A percentile compares a stretch with the other conserved stretches of the same genome.
Evolutionary conservation across 2,329 filamentous ascomycete genomes (phyloP).

Genomic region (Hymenoscyphus salicellus): DNA sequence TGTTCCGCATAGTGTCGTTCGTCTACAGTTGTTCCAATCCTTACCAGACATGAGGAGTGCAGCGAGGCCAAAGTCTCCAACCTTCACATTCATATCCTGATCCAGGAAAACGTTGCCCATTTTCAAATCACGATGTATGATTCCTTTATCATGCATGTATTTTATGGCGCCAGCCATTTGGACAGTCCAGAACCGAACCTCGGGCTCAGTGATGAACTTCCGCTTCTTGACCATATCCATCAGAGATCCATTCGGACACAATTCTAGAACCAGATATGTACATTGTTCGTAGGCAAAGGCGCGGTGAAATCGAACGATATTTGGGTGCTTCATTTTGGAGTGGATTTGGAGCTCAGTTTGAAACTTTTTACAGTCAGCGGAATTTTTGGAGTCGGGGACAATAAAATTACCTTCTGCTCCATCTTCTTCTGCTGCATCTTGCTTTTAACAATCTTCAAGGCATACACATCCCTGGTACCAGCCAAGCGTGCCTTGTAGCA

Average conservation of each 20-base stretch:
- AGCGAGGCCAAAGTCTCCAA: conserved; percentile 94
- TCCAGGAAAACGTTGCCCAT: conserved; percentile 98
- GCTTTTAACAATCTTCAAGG: conserved; percentile 80
- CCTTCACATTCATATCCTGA: conserved; percentile 92
- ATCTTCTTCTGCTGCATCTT: conserved; percentile 74
- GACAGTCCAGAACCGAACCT: conserved; percentile 89
- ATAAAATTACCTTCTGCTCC: conserved; percentile 68
- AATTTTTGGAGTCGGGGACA: background rate
- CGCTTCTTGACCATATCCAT: conserved; percentile 97
- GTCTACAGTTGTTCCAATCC: conserved; percentile 75
- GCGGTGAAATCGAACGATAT: conserved; percentile 92
- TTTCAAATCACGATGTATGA: conserved; percentile 95
- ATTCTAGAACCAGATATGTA: conserved; percentile 90
- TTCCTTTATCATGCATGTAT: conserved; percentile 92
- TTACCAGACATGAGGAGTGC: conserved; percentile 87
- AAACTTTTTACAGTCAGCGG: conserved; percentile 46
- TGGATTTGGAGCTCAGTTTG: conserved; percentile 92
- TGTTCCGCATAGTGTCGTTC: conserved; percentile 93
- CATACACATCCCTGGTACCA: conserved; percentile 65
- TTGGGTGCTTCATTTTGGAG: conserved; percentile 93
- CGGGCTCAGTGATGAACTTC: conserved; percentile 85
- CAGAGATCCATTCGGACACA: conserved; percentile 92
- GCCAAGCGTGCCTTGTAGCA: conserved; percentile 71
- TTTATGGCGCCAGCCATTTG: conserved; percentile 97
- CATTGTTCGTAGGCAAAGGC: conserved; percentile 87